phyloP scores from a whole-genome alignment of 192 early-diverging fungal genomes.

The Glomus cerebriforme region DNA sequence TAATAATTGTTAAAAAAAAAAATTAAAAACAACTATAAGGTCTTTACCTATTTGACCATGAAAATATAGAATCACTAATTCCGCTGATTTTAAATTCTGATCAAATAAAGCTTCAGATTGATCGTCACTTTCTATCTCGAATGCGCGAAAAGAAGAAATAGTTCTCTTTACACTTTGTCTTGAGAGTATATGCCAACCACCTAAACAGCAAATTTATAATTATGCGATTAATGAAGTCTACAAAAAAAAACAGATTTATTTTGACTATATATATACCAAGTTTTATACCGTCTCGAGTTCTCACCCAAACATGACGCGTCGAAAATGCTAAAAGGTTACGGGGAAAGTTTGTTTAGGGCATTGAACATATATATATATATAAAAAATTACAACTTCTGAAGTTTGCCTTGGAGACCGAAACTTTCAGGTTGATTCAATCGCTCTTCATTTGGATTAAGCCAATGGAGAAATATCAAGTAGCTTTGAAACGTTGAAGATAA shows the following conservation, averaged over 20 bases:
- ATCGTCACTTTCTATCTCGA: not conserved
- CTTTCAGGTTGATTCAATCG: not conserved
- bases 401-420: not conserved
- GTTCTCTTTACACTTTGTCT: not conserved
- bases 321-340: constrained; percentile 32
- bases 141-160: not conserved
- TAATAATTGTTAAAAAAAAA: not conserved
- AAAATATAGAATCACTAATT: constrained; percentile 39
- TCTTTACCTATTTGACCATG: constrained; percentile 42
- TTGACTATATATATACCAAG: constrained; percentile 41
- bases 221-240: constrained; percentile 6
- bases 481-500: not conserved
- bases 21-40: too few relatives aligned
- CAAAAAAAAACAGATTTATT: constrained; percentile 28
- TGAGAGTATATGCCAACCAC: not conserved
- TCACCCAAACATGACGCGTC: constrained; percentile 36
- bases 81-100: constrained; percentile 25
- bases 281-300: constrained; percentile 33
- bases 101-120: constrained; percentile 35
- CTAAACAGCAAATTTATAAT: constrained; percentile 23
- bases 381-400: not conserved
- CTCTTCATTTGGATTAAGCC: not conserved
- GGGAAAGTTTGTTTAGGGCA: too few relatives aligned
- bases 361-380: not conserved
- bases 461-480: not conserved